Evolutionary conservation across 108 stramenopile genomes (phyloP).

Genomic region (Nannochloropsis gaditana): DNA sequence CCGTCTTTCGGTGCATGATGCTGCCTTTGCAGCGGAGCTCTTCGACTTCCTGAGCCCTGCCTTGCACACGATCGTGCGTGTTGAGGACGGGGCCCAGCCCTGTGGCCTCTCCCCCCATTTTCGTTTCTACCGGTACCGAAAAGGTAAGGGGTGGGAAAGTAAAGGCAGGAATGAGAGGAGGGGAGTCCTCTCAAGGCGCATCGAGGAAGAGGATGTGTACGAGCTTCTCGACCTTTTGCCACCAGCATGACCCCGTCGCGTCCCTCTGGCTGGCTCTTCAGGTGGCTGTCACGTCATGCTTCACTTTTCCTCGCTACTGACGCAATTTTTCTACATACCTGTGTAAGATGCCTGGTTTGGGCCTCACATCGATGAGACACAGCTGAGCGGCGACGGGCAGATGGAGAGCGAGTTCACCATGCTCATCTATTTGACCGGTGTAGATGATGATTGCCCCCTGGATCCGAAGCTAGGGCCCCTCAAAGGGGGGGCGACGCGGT

Average conservation of each 20-base stretch:
- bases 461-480: not conserved
- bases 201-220: not conserved
- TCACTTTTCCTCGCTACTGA: not conserved
- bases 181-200: not conserved
- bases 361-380: constrained; percentile 2
- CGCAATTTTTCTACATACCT: not conserved
- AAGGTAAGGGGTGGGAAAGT: not conserved
- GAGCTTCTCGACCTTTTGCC: not conserved
- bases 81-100: not conserved
- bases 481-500: not conserved
- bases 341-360: not conserved
- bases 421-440: not conserved
- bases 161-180: not conserved
- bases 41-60: not conserved
- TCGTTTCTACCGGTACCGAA: not conserved
- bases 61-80: not conserved
- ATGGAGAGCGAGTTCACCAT: constrained; percentile 20
- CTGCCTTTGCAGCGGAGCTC: not conserved
- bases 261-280: too few relatives aligned
- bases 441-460: not conserved
- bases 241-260: not conserved
- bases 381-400: not conserved
- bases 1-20: constrained; percentile 1
- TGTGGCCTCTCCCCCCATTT: not conserved
- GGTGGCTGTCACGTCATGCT: not conserved